Percentiles rank a stretch among this genome's conserved stretches.
These are phyloP conservation scores for Monilinia laxa DNA, from an alignment of 2,329 filamentous ascomycete species.

Conservation along the genomic window DNA sequence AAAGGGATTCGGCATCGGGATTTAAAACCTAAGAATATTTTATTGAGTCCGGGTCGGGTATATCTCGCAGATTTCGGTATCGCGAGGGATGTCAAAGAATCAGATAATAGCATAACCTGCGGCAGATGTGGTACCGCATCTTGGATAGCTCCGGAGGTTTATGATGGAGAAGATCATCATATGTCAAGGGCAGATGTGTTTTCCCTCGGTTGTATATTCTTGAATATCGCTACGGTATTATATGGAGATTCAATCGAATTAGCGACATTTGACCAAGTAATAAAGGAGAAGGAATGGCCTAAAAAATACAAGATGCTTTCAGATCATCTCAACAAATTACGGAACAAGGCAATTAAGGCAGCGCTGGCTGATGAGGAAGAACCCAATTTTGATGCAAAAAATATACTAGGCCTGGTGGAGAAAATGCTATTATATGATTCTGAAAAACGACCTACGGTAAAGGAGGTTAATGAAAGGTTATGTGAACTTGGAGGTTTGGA, in stretches of 20 bases:
- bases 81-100: constrained; percentile 48
- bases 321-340: constrained; percentile 27
- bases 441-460: constrained; percentile 50
- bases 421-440: constrained; percentile 54
- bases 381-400: constrained; percentile 38
- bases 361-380: constrained; percentile 28
- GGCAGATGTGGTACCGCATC: constrained; percentile 44
- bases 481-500: constrained; percentile 49
- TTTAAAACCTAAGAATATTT: constrained; percentile 51
- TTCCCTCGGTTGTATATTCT: constrained; percentile 49
- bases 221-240: constrained; percentile 48
- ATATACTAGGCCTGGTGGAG: constrained; percentile 47
- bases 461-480: constrained; percentile 51
- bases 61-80: constrained; percentile 53
- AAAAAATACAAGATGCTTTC: constrained; percentile 39
- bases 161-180: constrained; percentile 43
- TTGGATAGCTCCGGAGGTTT: constrained; percentile 49
- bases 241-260: constrained; percentile 43
- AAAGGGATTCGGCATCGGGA: constrained; percentile 49
- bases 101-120: constrained; percentile 48
- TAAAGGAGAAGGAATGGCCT: constrained; percentile 40
- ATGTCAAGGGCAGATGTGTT: constrained; percentile 52
- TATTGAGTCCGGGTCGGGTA: constrained; percentile 47
- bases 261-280: constrained; percentile 44
- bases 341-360: constrained; percentile 24